Conservation (phyloP, 2,329 filamentous ascomycete species). For the Sarocladiaceae sp. region DNA sequence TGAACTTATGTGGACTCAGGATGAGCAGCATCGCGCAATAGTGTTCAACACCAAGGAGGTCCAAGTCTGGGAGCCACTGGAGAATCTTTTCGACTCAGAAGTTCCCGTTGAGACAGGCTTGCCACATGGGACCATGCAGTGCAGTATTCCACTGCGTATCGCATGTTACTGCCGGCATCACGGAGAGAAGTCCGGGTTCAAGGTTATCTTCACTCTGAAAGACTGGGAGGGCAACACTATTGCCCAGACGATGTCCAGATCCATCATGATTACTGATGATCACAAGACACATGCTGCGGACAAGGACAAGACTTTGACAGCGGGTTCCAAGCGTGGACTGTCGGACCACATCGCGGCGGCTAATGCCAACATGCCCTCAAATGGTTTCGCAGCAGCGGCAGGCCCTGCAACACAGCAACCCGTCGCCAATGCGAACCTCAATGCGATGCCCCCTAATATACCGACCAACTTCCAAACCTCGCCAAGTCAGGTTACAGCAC, state of each 20-base stretch:
- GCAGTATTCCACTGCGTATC: constrained; percentile 73
- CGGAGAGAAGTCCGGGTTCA: constrained; percentile 86
- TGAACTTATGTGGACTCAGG: constrained; percentile 78
- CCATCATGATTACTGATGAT: constrained; percentile 97
- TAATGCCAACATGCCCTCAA: constrained; percentile 15
- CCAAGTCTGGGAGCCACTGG: constrained; percentile 68
- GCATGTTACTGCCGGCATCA: constrained; percentile 97
- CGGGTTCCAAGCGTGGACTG: constrained; percentile 3
- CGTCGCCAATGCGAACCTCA: neutral
- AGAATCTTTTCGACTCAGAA: constrained; percentile 32
- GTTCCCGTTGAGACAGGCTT: constrained; percentile 56
- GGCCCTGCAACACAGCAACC: neutral
- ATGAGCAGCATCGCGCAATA: constrained; percentile 76
- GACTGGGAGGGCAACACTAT: constrained; percentile 72
- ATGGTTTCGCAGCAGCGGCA: neutral
- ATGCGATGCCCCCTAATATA: neutral
- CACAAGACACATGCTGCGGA: constrained; percentile 73
- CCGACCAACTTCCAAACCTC: constrained; percentile 26
- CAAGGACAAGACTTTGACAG: constrained; percentile 3
- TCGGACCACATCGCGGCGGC: constrained; percentile 15
- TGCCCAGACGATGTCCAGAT: constrained; percentile 78
- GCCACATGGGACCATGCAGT: constrained; percentile 2
- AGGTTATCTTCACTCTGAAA: constrained; percentile 91
- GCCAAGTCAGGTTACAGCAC: neutral
- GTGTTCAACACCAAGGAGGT: constrained; percentile 89